Base-by-base conservation (phyloP, 345 rosid species). In the Boechera stricta region DNA sequence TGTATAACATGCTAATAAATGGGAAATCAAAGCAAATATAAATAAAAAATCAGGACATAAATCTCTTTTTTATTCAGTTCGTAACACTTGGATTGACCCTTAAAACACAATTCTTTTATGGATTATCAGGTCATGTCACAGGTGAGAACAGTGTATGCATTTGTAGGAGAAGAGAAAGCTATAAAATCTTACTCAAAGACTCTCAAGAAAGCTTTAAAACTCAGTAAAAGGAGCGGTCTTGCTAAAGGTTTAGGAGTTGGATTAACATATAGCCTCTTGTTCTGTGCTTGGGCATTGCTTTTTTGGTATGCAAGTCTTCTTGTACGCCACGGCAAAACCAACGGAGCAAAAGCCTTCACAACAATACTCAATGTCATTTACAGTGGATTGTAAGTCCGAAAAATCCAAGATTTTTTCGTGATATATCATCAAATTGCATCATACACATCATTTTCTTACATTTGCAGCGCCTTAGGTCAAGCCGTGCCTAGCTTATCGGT, bases 211-310 rank as follows among this genome's bases (percentile, higher is more conserved):
- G 90, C 88, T 28, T 87, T 86, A 36, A 85, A 84, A 78, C 54
- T 86, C 33, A 89, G 91, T 67, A 85, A 88, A 79, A 87, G 73
- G 72, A 80, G 91, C 54, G 94, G 94, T 35, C 8, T 87, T 31
- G 91, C 94, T 32, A 91, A 93, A 80, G 96, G 96, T 15, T 66
- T 91, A 35, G 97, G 97, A 31, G 84, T 93, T 24, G 97, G 97
- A 10, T 71, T 82, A 44, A 93, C 94, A 0, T 88, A 91, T 56
- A 88, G 84, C 7, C 85, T 93, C 16, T 53, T 89, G 69, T 88
- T 93, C 65, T 88, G 93, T 69, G 81, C 92, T 73, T 93, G 97
- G 97, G 83, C 91, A 55, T 73, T 78, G n/a, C 78, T 78, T 49
- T 28, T 78, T 10, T 91, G 97, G 97, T 93, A 91, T 74, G 85